These are phyloP conservation scores for Aspergillus nomiae DNA, from an alignment of 2,329 filamentous ascomycete genomes.

Conservation along the genomic window DNA sequence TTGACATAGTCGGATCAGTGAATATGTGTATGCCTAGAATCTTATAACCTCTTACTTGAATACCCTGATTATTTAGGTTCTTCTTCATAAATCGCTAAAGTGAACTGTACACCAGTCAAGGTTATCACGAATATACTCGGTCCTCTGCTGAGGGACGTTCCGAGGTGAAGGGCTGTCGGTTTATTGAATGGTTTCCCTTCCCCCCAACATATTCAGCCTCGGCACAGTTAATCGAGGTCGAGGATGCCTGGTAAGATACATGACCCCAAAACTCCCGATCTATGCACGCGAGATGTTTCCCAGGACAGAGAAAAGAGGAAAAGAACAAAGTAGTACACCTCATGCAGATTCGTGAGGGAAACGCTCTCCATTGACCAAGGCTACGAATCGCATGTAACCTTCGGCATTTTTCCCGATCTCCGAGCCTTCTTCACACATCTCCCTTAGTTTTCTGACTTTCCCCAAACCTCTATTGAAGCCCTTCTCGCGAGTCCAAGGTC, in stretches of 20 bases:
- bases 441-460: constrained; percentile 40
- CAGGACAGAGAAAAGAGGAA: not conserved
- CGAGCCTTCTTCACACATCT: constrained; percentile 37
- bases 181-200: not conserved
- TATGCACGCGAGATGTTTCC: not conserved
- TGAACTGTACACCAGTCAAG: not conserved
- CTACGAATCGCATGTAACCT: constrained; percentile 41
- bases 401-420: constrained; percentile 35
- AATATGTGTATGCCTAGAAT: not conserved
- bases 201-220: not conserved
- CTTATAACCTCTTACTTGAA: not conserved
- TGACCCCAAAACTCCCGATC: not conserved
- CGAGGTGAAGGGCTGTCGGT: not conserved
- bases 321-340: not conserved
- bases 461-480: constrained; percentile 46
- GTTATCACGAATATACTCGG: not conserved
- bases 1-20: not conserved
- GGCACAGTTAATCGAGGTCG: not conserved
- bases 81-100: not conserved
- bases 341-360: constrained; percentile 8
- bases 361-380: constrained; percentile 31
- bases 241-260: not conserved
- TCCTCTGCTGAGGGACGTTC: not conserved
- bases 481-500: constrained; percentile 45
- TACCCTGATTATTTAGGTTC: not conserved